phyloP scores from a whole-genome alignment of 2,329 filamentous ascomycete species.

The Endocalyx cinctus region DNA sequence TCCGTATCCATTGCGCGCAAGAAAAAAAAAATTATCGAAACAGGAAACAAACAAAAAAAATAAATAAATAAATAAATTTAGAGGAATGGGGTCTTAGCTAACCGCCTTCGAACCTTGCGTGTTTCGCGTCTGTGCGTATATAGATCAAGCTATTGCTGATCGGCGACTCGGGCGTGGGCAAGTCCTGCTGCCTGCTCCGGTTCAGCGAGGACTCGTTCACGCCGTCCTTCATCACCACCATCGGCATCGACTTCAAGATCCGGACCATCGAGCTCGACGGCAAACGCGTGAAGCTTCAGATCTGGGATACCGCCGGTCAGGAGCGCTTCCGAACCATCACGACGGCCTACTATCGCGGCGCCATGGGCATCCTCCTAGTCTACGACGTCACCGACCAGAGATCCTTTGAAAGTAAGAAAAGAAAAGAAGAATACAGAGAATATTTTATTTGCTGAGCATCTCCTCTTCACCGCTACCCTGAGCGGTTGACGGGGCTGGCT shows the following conservation, averaged over 20 bases:
- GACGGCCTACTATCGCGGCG: constrained; percentile 95
- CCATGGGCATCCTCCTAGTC: constrained; percentile 95
- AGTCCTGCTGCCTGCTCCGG: constrained; percentile 92
- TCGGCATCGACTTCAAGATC: constrained; percentile 99
- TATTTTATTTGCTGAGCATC: constrained; percentile 17
- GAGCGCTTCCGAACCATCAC: constrained; percentile 99
- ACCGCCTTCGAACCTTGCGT: no score
- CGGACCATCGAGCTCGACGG: constrained; percentile 97
- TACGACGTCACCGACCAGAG: constrained; percentile 98
- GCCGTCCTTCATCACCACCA: constrained; percentile 96
- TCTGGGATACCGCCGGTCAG: constrained; percentile 98
- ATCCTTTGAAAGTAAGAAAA: constrained; percentile 80
- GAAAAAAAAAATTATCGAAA: no score
- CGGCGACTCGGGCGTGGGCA: constrained; percentile 93
- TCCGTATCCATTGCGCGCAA: no score
- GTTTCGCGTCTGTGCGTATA: no score
- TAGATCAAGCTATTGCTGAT: constrained; percentile 97
- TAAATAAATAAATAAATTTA: no score
- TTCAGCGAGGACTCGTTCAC: constrained; percentile 98
- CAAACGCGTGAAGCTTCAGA: constrained; percentile 98
- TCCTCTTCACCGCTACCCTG: no score
- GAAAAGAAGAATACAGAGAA: no score
- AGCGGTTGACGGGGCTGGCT: no score
- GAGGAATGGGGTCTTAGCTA: no score
- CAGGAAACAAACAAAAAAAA: no score